Evolutionary conservation across 768 basidiomycete genomes (phyloP).

Genomic region (Mycena vulgaris): DNA sequence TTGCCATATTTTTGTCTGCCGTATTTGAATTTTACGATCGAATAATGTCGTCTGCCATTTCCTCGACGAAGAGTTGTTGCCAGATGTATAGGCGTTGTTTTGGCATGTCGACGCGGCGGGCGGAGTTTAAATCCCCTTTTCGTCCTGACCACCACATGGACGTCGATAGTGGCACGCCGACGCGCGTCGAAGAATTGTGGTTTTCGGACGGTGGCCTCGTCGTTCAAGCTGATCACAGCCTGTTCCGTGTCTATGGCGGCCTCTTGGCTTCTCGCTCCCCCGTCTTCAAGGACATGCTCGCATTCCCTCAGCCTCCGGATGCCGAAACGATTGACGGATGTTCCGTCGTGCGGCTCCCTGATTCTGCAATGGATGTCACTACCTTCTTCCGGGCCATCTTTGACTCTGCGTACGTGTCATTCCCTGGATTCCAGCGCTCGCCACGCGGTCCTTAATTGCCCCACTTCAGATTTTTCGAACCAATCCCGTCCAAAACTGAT

Average conservation of each 20-base stretch:
- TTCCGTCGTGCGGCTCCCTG: slow-evolving; percentile 43
- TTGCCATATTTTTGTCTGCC: too few species aligned
- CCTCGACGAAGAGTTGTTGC: too few species aligned
- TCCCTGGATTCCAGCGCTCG: too few species aligned
- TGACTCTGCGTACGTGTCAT: slow-evolving; percentile 10
- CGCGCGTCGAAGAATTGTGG: slow-evolving; percentile 41
- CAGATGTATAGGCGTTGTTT: slow-evolving; percentile 20
- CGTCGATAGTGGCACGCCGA: slow-evolving; percentile 2
- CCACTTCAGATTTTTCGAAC: slow-evolving; percentile 21
- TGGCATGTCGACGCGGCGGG: not conserved
- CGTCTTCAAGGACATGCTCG: slow-evolving; percentile 44
- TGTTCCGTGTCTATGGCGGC: slow-evolving; percentile 44
- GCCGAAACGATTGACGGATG: slow-evolving; percentile 41
- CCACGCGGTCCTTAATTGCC: not conserved
- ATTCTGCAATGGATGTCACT: slow-evolving; percentile 27
- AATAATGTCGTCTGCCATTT: too few species aligned
- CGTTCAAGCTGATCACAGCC: slow-evolving; percentile 41
- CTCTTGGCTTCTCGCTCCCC: slow-evolving; percentile 42
- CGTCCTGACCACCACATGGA: not conserved
- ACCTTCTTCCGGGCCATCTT: slow-evolving; percentile 26
- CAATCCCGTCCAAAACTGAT: not conserved
- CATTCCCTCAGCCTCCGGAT: slow-evolving; percentile 36
- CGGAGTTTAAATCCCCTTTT: slow-evolving; percentile 12
- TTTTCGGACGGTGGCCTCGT: slow-evolving; percentile 45
- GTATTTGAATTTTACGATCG: too few species aligned